Evolutionary conservation across 2,329 filamentous ascomycete species (phyloP).

Genomic region (Aspergillus nomiae): DNA sequence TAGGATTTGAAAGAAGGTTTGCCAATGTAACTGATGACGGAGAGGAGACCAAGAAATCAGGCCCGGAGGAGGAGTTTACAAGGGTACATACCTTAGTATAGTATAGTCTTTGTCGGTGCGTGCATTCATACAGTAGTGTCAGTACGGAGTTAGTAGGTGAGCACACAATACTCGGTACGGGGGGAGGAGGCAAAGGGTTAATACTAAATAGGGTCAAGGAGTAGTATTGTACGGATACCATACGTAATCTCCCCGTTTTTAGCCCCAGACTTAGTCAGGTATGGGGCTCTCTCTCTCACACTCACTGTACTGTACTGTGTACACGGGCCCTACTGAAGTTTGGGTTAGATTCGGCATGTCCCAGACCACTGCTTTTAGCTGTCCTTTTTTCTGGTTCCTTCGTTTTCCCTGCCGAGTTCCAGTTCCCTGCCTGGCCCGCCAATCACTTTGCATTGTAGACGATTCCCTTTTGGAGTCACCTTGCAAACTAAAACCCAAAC

Average conservation of each 20-base stretch:
- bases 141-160: background rate
- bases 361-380: conserved; percentile 5
- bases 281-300: background rate
- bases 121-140: background rate
- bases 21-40: conserved; percentile 5
- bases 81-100: background rate
- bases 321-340: conserved; percentile 18
- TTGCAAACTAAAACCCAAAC: conserved; percentile 1
- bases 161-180: no score
- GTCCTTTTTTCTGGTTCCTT: conserved; percentile 13
- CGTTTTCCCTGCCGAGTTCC: conserved; percentile 9
- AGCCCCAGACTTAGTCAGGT: conserved; percentile 14
- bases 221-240: background rate
- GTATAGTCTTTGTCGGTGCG: background rate
- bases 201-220: background rate
- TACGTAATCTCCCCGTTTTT: conserved; percentile 12
- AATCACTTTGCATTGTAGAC: conserved; percentile 8
- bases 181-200: background rate
- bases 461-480: conserved; percentile 2
- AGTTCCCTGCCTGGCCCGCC: conserved; percentile 5
- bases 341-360: conserved; percentile 19
- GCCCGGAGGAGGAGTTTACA: background rate
- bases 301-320: background rate
- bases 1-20: background rate
- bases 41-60: background rate